Evolutionary conservation across 1,284 basidiomycete species (phyloP), one percentile per base, ranked within the genome.

Genomic region (Prillingera fragicola): DNA sequence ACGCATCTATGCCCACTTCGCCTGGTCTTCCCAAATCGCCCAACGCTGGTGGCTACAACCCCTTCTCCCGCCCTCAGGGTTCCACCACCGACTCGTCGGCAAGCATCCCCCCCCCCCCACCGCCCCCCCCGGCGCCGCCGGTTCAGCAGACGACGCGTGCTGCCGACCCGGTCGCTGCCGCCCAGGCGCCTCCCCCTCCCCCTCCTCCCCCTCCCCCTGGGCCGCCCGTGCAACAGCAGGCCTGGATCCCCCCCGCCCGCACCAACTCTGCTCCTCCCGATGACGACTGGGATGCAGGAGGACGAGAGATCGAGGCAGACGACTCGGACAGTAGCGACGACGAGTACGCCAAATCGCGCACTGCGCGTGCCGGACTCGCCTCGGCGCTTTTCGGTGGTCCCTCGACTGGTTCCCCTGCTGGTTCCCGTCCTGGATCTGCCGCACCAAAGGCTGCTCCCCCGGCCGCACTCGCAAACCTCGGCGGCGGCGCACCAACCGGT

Each of bases 241-340:
- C n/a, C n/a, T n/a, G n/a, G 43, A 51, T 33, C 43, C 47, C 24
- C 37, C 49, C 44, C 8, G 25, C 23, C 8, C 50, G 50, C 8
- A 17, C 35, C 29, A 52, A 52, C 46, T 52, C 55, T n/a, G 50
- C 64, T 8, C 62, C 56, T 18, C 80, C 80, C 19, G 83, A 76
- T 21, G 75, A 87, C 18, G 89, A 90, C 47, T 94, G 90, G 90
- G 89, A 85, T 45, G 83, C 84, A 14, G 75, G 85, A 33, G 75
- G 80, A 54, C n/a, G n/a, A n/a, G 87, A 92, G 69, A 82, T 82
- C 46, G 79, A 82, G 5, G 77, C 79, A 4, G 65, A 70, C 39
- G 55, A 59, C 17, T 56, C 55, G 33, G 57, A 59, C 46, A 84
- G 81, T 22, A 56, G 54, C 31, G 65, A 68, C 52, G 87, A 90